phyloP scores from a whole-genome alignment of 768 basidiomycete species.

The Pleurotus djamor region DNA sequence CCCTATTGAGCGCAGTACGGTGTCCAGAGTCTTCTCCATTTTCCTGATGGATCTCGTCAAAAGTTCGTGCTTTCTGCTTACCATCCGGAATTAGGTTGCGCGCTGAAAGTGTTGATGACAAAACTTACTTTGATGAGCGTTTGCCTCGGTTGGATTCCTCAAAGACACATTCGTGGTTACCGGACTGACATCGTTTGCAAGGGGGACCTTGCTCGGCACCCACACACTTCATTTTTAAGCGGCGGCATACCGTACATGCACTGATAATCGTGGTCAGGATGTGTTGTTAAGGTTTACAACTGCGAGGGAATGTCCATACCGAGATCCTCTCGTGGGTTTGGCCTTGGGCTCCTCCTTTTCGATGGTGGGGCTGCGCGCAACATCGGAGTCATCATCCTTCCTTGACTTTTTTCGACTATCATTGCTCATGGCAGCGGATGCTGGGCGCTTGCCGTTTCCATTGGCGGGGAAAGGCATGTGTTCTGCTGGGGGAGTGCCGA shows the following conservation, averaged over 20 bases:
- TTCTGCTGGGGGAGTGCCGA: conserved; percentile 73
- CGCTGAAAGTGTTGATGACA: conserved; percentile 11
- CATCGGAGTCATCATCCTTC: conserved; percentile 55
- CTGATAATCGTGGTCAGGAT: conserved; percentile 33
- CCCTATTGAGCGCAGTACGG: conserved; percentile 84
- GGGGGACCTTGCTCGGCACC: conserved; percentile 89
- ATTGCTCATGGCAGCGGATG: conserved; percentile 43
- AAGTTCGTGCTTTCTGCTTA: conserved; percentile 74
- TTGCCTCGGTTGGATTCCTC: conserved; percentile 97
- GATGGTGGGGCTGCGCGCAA: conserved; percentile 46
- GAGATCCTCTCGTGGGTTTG: conserved; percentile 86
- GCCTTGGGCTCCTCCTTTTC: conserved; percentile 70
- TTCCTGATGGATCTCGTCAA: conserved; percentile 80
- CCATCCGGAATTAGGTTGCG: conserved; percentile 23
- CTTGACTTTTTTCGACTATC: conserved; percentile 59
- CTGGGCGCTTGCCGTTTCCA: conserved; percentile 65
- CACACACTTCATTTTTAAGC: conserved; percentile 92
- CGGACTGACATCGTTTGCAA: conserved; percentile 81
- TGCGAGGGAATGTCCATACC: conserved; percentile 40
- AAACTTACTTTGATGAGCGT: conserved; percentile 72
- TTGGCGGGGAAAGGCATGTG: conserved; percentile 48
- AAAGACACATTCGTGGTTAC: conserved; percentile 91
- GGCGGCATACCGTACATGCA: conserved; percentile 89
- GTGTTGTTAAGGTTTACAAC: not conserved
- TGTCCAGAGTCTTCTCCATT: conserved; percentile 93